Evolutionary conservation across 306 rosid species (phyloP), one percentile per base, ranked within the genome.

Genomic region (Sicyos baderoa): DNA sequence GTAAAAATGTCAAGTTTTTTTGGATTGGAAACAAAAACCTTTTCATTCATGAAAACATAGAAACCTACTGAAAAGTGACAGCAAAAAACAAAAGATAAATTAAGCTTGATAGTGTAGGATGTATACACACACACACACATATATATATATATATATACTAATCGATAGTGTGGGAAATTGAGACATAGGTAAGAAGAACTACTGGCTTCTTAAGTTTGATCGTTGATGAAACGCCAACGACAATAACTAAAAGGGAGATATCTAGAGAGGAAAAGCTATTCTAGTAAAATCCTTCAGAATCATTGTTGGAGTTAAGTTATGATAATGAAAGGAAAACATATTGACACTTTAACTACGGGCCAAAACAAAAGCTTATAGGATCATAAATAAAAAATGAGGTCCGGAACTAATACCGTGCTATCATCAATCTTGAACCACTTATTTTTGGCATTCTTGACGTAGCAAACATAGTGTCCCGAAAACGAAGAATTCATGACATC

Each of bases 361-460:
- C 68, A 50, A 45, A 51, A 71, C 15, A 22, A 37, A 37, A 42
- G 54, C 52, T 11, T 5, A 18, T 14, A 16, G 49, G 54, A 58
- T 2, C 23, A 35, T 15, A 10, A 37, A 59, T 13, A 23, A 72
- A 18, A 23, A 45, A 3, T 9, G 40, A 5, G 11, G 5, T 63
- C 6, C 6, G 18, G 17, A 49, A 48, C 21, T 4, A 73, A 71
- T 83, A 90, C 99, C 82, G 71, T 82, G 73, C 96, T 90, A 85
- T 94, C 99, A 74, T 94, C 99, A 70, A 84, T 81, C 89, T 90
- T 88, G 90, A 94, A 94, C 99, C 99, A 94, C 86, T 76, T 94
- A 84, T 94, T 88, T 58, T 86, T 95, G 44, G 75, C 74, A 74
- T 84, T 94, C 87, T 86, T 94, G 72, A 90, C 90, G 73, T 90